Evolutionary conservation across 306 rosid genomes (phyloP).

Genomic region (Hippophae tibetana): DNA sequence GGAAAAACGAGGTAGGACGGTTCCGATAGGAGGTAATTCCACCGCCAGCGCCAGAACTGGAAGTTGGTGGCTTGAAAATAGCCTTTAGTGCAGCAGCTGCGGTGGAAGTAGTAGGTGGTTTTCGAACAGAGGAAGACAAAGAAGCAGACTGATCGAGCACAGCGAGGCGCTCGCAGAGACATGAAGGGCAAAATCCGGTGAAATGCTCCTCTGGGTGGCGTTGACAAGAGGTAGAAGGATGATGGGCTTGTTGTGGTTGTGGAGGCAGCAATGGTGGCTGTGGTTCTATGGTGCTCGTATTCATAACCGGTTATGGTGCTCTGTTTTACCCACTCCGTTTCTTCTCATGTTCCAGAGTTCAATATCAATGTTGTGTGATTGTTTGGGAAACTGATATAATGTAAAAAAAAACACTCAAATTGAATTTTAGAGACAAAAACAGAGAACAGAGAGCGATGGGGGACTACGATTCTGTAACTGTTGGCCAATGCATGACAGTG

Average conservation of each 20-base stretch:
- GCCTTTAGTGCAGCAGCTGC: conserved; percentile 92
- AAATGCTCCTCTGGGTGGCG: conserved; percentile 79
- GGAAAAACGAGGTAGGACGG: conserved; percentile 48
- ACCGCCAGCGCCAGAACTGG: conserved; percentile 24
- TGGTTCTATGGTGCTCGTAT: conserved; percentile 49
- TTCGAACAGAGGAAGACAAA: conserved; percentile 40
- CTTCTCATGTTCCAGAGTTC: conserved; percentile 56
- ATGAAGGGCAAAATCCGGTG: conserved; percentile 97
- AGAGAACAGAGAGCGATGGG: background rate
- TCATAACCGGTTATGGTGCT: conserved; percentile 53
- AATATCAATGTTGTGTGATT: background rate
- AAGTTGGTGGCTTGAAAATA: conserved; percentile 55
- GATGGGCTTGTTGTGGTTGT: conserved; percentile 51
- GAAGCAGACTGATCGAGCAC: conserved; percentile 64
- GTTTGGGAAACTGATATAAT: no score
- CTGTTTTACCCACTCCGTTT: conserved; percentile 26
- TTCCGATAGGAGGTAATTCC: conserved; percentile 7
- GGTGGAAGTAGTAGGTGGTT: conserved; percentile 67
- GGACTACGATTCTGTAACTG: conserved; percentile 6
- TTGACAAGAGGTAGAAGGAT: conserved; percentile 72
- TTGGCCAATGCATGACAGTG: background rate
- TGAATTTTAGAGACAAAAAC: background rate
- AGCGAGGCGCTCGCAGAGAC: conserved; percentile 98
- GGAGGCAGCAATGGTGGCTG: conserved; percentile 34
- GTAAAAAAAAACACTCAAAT: no score